Conservation (phyloP, 2,329 filamentous ascomycete genomes). For the Aspergillus tanneri region DNA sequence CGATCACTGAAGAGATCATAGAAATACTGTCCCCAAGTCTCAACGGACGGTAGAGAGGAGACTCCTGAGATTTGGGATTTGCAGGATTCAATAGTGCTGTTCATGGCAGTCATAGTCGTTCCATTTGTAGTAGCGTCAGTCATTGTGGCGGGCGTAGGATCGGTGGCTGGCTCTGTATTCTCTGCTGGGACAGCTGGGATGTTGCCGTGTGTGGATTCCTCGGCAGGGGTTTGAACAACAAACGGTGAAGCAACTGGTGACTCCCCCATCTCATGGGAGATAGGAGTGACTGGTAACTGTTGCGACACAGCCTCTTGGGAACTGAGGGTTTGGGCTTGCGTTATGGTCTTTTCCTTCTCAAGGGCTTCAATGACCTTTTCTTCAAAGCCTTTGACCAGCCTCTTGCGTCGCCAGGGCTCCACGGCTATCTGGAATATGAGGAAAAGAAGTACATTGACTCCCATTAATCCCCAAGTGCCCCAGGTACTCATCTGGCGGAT, state of each 20-base stretch:
- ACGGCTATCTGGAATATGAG: constrained; percentile 82
- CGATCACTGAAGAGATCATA: constrained; percentile 66
- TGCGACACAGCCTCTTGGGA: not conserved
- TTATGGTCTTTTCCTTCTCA: constrained; percentile 62
- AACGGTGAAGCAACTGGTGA: not conserved
- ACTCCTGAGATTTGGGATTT: constrained; percentile 26
- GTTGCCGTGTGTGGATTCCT: too few relatives aligned
- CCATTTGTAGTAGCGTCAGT: constrained; percentile 1
- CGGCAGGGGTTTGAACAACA: too few relatives aligned
- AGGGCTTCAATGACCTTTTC: constrained; percentile 70
- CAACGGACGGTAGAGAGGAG: constrained; percentile 30
- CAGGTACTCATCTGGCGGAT: constrained; percentile 95
- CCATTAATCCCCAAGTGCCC: constrained; percentile 98
- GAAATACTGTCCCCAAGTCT: constrained; percentile 51
- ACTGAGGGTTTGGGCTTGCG: constrained; percentile 15
- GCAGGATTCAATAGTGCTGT: constrained; percentile 17
- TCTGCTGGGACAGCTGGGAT: too few relatives aligned
- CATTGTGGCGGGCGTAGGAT: not conserved
- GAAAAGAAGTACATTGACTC: constrained; percentile 87
- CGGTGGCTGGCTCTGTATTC: constrained; percentile 3
- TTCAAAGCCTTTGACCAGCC: constrained; percentile 79
- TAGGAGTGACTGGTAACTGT: too few relatives aligned
- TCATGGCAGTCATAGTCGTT: not conserved
- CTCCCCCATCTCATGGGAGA: not conserved
- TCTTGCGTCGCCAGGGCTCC: constrained; percentile 83